Evolutionary conservation across 2,329 filamentous ascomycete species (phyloP).

Genomic region (Paradendryphiella salina): DNA sequence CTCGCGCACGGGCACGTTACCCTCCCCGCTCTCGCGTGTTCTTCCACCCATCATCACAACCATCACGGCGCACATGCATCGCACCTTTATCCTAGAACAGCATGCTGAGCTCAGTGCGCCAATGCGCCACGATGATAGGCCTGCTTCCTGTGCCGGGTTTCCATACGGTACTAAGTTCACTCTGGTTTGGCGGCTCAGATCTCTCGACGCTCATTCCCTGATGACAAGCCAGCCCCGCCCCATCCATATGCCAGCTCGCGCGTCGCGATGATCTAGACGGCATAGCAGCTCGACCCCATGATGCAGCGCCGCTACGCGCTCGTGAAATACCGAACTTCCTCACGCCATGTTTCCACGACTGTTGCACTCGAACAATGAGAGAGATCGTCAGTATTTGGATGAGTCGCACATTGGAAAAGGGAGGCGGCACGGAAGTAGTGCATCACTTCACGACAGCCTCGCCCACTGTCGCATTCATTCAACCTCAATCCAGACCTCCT

Average conservation of each 20-base stretch:
- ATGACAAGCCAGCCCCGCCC: slow-evolving; percentile 11
- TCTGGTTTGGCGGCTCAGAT: slow-evolving; percentile 3
- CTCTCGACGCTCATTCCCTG: slow-evolving; percentile 7
- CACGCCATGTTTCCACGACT: background rate
- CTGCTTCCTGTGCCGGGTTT: background rate
- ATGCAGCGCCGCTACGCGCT: background rate
- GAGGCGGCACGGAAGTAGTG: slow-evolving; percentile 2
- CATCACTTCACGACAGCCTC: background rate
- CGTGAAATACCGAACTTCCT: background rate
- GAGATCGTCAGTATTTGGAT: background rate
- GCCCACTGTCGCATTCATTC: background rate
- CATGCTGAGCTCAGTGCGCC: slow-evolving; percentile 2
- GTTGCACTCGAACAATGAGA: background rate
- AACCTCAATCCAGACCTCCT: slow-evolving; percentile 1
- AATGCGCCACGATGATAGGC: slow-evolving; percentile 8
- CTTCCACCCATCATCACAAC: background rate
- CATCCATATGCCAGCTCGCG: slow-evolving; percentile 2
- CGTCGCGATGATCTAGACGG: background rate
- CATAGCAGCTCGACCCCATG: background rate
- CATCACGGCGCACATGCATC: slow-evolving; percentile 1
- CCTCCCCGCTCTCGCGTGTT: slow-evolving; percentile 5
- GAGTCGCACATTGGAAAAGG: background rate
- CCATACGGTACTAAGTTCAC: background rate
- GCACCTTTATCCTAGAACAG: slow-evolving; percentile 2
- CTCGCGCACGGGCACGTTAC: too few relatives aligned